These are phyloP conservation scores for Aspergillus felis DNA, from an alignment of 2,329 filamentous ascomycete species.

Conservation along the genomic window DNA sequence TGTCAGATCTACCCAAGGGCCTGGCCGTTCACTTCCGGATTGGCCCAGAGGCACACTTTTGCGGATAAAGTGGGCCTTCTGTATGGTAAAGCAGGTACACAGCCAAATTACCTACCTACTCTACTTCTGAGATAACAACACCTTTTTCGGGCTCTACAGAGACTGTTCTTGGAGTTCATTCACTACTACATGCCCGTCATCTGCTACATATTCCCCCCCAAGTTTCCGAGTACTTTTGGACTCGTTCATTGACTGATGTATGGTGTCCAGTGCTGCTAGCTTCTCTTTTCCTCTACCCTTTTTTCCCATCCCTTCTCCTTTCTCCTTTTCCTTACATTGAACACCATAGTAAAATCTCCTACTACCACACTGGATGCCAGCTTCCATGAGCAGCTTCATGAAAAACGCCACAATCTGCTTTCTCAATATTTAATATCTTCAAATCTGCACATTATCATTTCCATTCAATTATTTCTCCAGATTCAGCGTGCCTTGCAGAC, in stretches of 20 bases:
- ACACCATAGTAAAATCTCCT: conserved; percentile 2
- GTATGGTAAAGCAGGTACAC: background rate
- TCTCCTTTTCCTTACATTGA: conserved; percentile 9
- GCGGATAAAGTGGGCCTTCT: background rate
- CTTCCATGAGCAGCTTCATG: conserved; percentile 8
- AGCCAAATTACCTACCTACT: background rate
- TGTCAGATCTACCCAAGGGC: background rate
- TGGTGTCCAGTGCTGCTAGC: background rate
- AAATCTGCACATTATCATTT: background rate
- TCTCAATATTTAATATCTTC: conserved; percentile 7
- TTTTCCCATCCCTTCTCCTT: conserved; percentile 5
- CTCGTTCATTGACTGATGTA: background rate
- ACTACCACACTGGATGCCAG: conserved; percentile 11
- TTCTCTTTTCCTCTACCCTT: conserved; percentile 11
- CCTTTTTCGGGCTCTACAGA: background rate
- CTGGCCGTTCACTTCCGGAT: background rate
- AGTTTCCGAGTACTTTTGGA: background rate
- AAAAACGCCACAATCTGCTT: background rate
- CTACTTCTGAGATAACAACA: background rate
- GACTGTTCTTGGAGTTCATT: background rate
- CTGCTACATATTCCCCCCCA: background rate
- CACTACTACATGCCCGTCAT: background rate
- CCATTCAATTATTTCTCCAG: background rate
- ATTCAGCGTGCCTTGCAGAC: conserved; percentile 5
- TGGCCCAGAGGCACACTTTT: background rate